Evolutionary conservation across 495 filamentous ascomycete species (phyloP), one percentile per base, ranked within the genome.

Genomic region (Antarctomyces pellizariae): DNA sequence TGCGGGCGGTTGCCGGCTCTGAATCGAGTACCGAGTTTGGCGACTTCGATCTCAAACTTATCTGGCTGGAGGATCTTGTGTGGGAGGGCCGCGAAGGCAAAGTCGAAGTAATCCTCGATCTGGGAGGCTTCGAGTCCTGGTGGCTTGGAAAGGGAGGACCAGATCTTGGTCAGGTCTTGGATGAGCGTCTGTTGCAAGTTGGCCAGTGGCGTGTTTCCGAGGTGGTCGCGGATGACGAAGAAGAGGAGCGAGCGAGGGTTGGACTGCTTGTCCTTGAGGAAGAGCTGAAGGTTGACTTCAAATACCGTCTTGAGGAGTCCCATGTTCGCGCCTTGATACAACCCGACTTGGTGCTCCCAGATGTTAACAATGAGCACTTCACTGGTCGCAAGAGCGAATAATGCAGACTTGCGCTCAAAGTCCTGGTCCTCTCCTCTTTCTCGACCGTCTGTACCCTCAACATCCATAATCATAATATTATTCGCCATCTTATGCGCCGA

Each of bases 251-350:
- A 92, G 21, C 79, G 70, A 23, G 86, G 79, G 22, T 73, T 84
- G 8, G 75, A 78, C 78, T 76, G 78, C 37, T 63, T 76, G 41
- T 92, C 79, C 53, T 92, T 97, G 25, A 93, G 47, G 45, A 97
- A 97, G 13, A 97, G 53, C 49, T 93, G 86, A 41, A 97, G 44
- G 46, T 97, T 95, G 42, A 97, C 86, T 53, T 97, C 86, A 42
- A 97, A 97, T 4, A 97, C 86, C 7, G 89, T 95, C 57, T 97
- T 97, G 33, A 97, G 49, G 34, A 97, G 46, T 2, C 86, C 86
- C 86, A 97, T 97, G 48, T 97, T 97, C 32, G 86, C 86, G 28
- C 86, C 86, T 51, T 97, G 86, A 43, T 97, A 97, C 42, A 97
- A 49, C 12, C 86, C 86, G 26, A 97, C 86, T 49, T 97, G 86